Evolutionary conservation across 140 eudicot genomes (phyloP).

Genomic region (Anethum foeniculum): DNA sequence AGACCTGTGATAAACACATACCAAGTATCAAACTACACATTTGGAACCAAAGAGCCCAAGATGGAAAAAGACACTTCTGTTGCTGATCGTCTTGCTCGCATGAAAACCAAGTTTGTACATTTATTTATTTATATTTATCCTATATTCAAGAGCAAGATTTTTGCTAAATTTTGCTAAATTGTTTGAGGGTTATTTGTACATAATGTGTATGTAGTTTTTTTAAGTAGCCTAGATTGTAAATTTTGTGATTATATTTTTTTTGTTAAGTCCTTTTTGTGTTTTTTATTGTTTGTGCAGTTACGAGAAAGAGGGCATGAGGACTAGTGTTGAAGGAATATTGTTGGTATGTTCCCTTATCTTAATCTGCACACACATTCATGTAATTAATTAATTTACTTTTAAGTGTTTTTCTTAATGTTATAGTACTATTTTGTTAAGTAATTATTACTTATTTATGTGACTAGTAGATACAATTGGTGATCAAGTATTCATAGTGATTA

Average conservation of each 20-base stretch:
- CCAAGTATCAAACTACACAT: constrained; percentile 68
- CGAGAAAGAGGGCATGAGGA: constrained; percentile 84
- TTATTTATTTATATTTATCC: background rate
- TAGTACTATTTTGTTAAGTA: background rate
- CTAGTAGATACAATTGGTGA: background rate
- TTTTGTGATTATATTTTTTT: background rate
- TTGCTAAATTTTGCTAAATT: background rate
- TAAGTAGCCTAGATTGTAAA: background rate
- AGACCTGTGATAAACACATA: constrained; percentile 54
- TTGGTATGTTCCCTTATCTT: constrained; percentile 25
- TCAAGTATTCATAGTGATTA: background rate
- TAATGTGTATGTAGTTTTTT: background rate
- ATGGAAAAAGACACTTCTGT: constrained; percentile 83
- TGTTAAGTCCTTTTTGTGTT: too few species aligned
- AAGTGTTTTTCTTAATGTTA: background rate
- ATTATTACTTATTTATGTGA: background rate
- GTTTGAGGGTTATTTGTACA: too few species aligned
- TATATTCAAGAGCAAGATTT: background rate
- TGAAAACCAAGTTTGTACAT: constrained; percentile 57
- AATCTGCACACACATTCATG: background rate
- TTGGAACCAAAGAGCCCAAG: constrained; percentile 71
- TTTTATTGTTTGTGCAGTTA: constrained; percentile 30
- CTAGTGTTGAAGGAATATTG: constrained; percentile 77
- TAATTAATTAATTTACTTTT: background rate
- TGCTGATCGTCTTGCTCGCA: constrained; percentile 80